Base-by-base conservation (phyloP, 306 rosid species). In the Fragaria vesca region DNA sequence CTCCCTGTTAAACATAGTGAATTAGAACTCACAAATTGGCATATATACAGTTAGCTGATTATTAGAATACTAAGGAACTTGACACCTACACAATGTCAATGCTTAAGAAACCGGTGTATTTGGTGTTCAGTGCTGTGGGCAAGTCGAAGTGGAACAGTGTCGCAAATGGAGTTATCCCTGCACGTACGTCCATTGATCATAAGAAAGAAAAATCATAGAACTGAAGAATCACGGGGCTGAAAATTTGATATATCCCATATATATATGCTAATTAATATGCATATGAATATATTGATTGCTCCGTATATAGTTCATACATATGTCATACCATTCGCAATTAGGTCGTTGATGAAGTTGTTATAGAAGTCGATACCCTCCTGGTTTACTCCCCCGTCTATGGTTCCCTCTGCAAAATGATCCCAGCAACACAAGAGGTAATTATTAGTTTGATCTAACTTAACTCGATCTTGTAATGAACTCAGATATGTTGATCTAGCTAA, bases 101-200 rank as follows among this genome's bases (percentile, higher is more conserved):
- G 30, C 72, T 67, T 5, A 67, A 40, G 51, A 67, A 67, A 40
- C 72, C 72, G 3, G 5, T 2, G 72, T 67, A 67, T 1, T 67
- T 67, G 2, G 17, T 40, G 16, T 40, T 0, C 17, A 67, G 72
- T 20, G 72, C 18, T 20, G 32, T 67, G 72, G 72, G 72, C 50
- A 67, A 20, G 72, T 67, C 72, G 30, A 67, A 67, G 72, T 67
- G 72, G 72, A 67, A 67, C 51, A 67, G 4, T 67, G 72, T 67
- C 32, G 2, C 72, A 20, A 67, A 67, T 67, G 72, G 72, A 67
- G 72, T 67, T 20, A 67, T 67, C 17, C 72, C 72, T 67, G 72
- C 28, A n/a, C 72, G 61, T n/a, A 20, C 60, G 12, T n/a, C 8
- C 28, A 20, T 10, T 9, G 6, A 12, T 55, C 61, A 18, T 34